phyloP scores from a whole-genome alignment of 1,284 basidiomycete genomes.

The Trichosporon sp. region DNA sequence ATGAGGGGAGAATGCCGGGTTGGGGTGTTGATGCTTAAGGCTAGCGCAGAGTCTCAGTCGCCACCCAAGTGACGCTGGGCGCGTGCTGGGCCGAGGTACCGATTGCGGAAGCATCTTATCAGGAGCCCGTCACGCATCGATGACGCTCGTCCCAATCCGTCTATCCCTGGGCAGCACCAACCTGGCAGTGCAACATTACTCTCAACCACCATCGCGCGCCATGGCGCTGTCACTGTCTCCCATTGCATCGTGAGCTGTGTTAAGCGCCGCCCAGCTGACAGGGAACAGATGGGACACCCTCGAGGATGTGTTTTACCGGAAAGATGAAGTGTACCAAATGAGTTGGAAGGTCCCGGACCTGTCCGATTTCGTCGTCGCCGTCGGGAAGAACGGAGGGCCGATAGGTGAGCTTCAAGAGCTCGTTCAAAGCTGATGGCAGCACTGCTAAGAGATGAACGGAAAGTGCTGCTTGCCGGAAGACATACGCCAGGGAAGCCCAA shows the following conservation, averaged over 20 bases:
- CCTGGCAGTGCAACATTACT: not conserved
- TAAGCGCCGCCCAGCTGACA: not conserved
- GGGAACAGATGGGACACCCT: constrained; percentile 56
- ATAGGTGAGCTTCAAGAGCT: constrained; percentile 63
- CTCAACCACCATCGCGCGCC: constrained; percentile 3
- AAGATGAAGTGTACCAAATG: constrained; percentile 81
- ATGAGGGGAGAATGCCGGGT: not conserved
- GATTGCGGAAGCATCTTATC: constrained; percentile 22
- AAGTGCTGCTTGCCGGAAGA: constrained; percentile 73
- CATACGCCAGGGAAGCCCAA: constrained; percentile 68
- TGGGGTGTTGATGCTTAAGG: not conserved
- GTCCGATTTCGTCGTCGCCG: constrained; percentile 76
- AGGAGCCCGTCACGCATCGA: constrained; percentile 15
- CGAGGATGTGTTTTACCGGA: constrained; percentile 60
- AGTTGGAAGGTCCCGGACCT: constrained; percentile 78
- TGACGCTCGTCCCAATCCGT: constrained; percentile 3
- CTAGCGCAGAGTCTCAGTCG: constrained; percentile 1
- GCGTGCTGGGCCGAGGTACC: not conserved
- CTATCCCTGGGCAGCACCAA: not conserved
- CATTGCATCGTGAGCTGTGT: constrained; percentile 34
- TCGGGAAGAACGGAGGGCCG: constrained; percentile 83
- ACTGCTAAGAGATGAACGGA: constrained; percentile 80
- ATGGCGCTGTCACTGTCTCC: constrained; percentile 35
- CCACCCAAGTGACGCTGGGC: constrained; percentile 18
- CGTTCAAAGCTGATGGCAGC: constrained; percentile 57